These are phyloP conservation scores for Mycena polygramma DNA, from an alignment of 768 basidiomycete genomes.

Conservation along the genomic window DNA sequence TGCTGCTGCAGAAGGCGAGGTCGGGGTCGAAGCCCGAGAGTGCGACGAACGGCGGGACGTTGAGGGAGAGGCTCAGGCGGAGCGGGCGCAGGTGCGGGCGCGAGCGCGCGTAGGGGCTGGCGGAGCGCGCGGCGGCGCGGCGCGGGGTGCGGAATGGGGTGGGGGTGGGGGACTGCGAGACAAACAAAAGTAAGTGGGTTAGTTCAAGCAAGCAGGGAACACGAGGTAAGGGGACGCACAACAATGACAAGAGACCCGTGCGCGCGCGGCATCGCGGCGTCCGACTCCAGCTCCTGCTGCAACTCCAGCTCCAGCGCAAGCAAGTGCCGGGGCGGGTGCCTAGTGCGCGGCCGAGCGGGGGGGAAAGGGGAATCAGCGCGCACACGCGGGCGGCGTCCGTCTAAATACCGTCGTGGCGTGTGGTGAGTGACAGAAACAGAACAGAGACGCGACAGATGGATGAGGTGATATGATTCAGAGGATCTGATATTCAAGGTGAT, in stretches of 20 bases:
- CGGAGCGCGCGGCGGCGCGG: neutral
- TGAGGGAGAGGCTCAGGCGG: slow-evolving; percentile 1
- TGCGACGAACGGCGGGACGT: neutral
- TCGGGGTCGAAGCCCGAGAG: no score
- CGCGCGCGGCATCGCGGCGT: slow-evolving; percentile 2
- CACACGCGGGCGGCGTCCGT: neutral
- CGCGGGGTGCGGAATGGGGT: neutral
- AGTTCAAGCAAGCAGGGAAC: no score
- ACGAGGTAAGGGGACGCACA: neutral
- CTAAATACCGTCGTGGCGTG: neutral
- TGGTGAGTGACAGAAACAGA: neutral
- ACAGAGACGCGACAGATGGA: slow-evolving; percentile 1
- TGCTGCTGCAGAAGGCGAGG: neutral
- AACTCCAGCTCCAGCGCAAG: slow-evolving; percentile 1
- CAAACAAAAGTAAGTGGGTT: no score
- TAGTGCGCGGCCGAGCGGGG: no score
- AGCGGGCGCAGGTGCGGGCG: neutral
- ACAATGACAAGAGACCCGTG: neutral
- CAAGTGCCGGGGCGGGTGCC: neutral
- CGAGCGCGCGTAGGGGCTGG: slow-evolving; percentile 1
- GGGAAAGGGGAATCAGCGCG: neutral
- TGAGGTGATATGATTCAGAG: neutral
- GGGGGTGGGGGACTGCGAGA: neutral
- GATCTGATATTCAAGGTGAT: neutral
- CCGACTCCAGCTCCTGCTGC: neutral